Evolutionary conservation across 2,329 filamentous ascomycete genomes (phyloP), one percentile per base, ranked within the genome.

Genomic region (Zasmidium angulare): DNA sequence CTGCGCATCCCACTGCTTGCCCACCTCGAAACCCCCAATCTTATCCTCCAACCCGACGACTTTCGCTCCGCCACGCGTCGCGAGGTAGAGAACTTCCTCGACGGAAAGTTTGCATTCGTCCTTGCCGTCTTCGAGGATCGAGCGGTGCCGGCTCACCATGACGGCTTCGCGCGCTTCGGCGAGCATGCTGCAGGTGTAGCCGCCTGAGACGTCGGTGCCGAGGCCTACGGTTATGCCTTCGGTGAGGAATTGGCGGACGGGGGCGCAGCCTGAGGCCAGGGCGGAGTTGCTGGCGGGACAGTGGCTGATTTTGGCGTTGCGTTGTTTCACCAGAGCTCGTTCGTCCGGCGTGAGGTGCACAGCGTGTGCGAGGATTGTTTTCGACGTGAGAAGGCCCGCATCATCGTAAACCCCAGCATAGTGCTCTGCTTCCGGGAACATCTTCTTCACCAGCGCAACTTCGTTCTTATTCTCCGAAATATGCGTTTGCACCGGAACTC

Each of bases 1-100:
- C 80, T 97, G 91, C 60, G 90, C 92, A 81, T 99, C 95, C 85
- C 88, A 98, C 64, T 91, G 84, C 87, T 89, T 95, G 0, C 93
- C 95, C 0, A 89, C 83, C 64, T 91, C 90, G 72, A 98, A 98
- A 0, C 82, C 87, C 2, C 95, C 95, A 17, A 98, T 82, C 60
- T 79, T 84, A 9, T 84, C 81, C 46, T 82, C 83, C 62, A 98
- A 79, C 0, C 91, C 90, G 0, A 98, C 83, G 1, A 95, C 90
- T 31, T 83, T 81, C 0, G 95, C 95, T 0, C 95, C 95, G 11
- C 95, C 95, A n/a, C 86, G 78, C 1, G 95, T 99, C 0, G 88
- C 93, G 0, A 99, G 83, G 71, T 90, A 96, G 55, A 99, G 72
- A 14, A 87, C 91, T 75, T 99, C 93, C 59, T 93, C 89, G 1